Base-by-base conservation (phyloP, 176 grass and related monocot genomes). In the Eragrostis curvula region DNA sequence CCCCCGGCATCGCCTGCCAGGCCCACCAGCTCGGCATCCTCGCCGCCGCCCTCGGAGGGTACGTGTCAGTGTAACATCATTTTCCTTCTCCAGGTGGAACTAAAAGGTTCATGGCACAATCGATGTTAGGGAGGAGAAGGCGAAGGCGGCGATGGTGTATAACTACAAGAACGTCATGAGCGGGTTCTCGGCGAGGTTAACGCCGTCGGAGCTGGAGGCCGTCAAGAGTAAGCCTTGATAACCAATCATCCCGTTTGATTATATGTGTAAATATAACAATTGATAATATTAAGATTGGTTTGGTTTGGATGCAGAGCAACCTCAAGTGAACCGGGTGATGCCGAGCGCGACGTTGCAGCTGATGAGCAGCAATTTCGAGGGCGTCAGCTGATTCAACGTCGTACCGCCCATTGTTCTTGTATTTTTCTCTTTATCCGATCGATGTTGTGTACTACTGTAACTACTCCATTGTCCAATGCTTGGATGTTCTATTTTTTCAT, bases 131-230 rank as follows among this genome's bases (percentile, higher is more conserved):
- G 90, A 94, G 79, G 89, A 85, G 46, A 86, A 86, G 60, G 95
- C 95, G 7, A 92, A 89, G 77, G 79, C 50, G 9, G 71, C 88
- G 24, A 36, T 94, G 1, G 32, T 97, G 57, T 97, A 97, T 79
- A 87, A 94, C 80, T 97, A 94, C 86, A 88, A 17, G 77, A 84
- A 94, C 28, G 91, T 91, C 7, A 18, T 91, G 23, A 90, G 92
- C 50, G 94, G 94, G 12, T 97, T 97, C 86, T 84, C 94, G 20
- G 94, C 94, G 41, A 94, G 86, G 68, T 72, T 97, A 20, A 97
- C 94, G 70, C 89, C 87, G 12, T 29, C 85, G 27, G 82, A 97
- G 85, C 80, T 94, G 7, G 87, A 97, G 17, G 74, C 79, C 12
- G 55, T 97, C 64, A 81, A 85, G 67, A 92, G 94, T 97, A 83